Conservation (phyloP, 345 rosid genomes). For the Lepidium sativum region DNA sequence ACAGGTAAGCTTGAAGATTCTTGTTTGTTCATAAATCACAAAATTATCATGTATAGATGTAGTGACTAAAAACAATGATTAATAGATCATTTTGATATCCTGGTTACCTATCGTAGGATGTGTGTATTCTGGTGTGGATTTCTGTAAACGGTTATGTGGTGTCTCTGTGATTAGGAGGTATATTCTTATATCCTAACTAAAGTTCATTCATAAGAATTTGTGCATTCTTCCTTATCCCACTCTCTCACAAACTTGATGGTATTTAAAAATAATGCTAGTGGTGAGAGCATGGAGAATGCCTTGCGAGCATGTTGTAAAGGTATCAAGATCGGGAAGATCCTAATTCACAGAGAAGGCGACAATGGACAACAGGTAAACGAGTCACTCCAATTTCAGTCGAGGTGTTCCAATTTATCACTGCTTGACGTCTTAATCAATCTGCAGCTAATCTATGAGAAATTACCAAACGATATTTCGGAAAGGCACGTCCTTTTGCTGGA, state of each 20-base stretch:
- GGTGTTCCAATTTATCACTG: background rate
- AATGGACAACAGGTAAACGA: constrained; percentile 78
- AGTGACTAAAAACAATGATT: background rate
- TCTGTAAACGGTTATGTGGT: constrained; percentile 96
- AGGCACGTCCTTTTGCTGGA: constrained; percentile 87
- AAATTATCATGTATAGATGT: background rate
- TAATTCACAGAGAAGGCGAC: constrained; percentile 97
- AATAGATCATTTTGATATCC: background rate
- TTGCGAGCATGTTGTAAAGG: constrained; percentile 98
- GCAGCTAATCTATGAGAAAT: constrained; percentile 90
- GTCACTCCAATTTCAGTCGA: background rate
- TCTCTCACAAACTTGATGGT: constrained; percentile 3
- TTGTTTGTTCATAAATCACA: background rate
- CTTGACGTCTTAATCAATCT: background rate
- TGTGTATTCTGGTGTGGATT: constrained; percentile 95
- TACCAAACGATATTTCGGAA: constrained; percentile 84
- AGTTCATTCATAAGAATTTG: background rate
- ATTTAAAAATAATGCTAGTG: constrained; percentile 36
- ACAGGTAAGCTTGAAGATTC: constrained; percentile 53
- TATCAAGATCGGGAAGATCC: constrained; percentile 92
- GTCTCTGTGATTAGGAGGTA: constrained; percentile 98
- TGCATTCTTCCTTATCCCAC: background rate
- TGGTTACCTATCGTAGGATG: constrained; percentile 49
- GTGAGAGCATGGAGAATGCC: constrained; percentile 99
- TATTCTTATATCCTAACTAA: constrained; percentile 8